Conservation (phyloP, 495 filamentous ascomycete genomes). For the Penicillium psychrofluorescens region DNA sequence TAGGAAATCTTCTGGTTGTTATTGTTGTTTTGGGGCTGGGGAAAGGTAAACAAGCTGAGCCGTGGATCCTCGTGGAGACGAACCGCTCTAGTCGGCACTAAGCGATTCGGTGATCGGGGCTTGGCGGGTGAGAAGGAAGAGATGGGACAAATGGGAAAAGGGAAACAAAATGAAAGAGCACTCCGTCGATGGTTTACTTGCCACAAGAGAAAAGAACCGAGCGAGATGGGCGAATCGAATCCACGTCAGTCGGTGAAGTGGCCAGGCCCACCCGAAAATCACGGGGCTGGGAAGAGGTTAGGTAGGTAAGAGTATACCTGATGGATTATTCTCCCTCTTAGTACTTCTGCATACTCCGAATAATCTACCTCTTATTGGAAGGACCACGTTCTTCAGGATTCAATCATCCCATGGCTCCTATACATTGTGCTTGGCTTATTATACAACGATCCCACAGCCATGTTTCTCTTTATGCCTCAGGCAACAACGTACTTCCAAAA, state of each 20-base stretch:
- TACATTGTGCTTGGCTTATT: too few species aligned
- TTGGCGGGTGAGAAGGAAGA: not conserved
- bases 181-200: too few species aligned
- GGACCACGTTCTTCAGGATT: too few species aligned
- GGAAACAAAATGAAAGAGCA: not conserved
- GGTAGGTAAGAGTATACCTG: not conserved
- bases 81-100: not conserved
- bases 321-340: too few species aligned
- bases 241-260: constrained; percentile 26
- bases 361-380: too few species aligned
- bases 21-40: constrained; percentile 21
- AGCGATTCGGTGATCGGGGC: not conserved
- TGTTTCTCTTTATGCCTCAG: too few species aligned
- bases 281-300: constrained; percentile 12
- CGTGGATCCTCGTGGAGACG: constrained; percentile 25
- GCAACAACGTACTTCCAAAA: too few species aligned
- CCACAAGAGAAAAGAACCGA: constrained; percentile 4
- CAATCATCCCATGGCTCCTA: too few species aligned
- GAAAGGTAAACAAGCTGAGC: constrained; percentile 34
- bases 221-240: constrained; percentile 22
- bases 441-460: too few species aligned
- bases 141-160: not conserved
- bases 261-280: constrained; percentile 23
- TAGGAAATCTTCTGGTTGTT: constrained; percentile 12
- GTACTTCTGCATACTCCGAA: too few species aligned